Percentiles rank a stretch among this genome's conserved stretches.
Conservation (phyloP, 331 rosid species). For the Saraca asoca region DNA sequence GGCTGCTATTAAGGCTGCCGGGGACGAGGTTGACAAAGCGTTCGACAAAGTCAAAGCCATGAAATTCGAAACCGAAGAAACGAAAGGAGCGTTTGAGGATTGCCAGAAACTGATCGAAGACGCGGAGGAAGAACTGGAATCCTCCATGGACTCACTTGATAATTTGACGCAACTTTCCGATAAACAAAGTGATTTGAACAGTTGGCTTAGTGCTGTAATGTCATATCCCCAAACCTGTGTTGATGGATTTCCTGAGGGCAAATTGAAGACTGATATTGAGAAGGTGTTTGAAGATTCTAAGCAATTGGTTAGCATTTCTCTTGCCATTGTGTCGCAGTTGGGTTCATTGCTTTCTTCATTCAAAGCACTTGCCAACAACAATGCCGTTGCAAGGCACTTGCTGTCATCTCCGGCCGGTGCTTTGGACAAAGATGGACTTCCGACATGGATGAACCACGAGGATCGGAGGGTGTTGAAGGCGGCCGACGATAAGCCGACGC, state of each 20-base stretch:
- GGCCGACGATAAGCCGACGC: conserved; percentile 49
- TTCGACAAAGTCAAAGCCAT: conserved; percentile 29
- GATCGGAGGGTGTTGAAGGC: conserved; percentile 68
- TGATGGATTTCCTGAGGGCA: conserved; percentile 73
- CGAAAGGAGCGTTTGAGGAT: conserved; percentile 69
- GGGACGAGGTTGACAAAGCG: conserved; percentile 50
- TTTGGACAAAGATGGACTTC: conserved; percentile 45
- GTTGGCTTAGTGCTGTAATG: conserved; percentile 86
- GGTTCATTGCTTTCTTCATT: conserved; percentile 38
- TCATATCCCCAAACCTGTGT: conserved; percentile 70
- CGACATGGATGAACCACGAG: conserved; percentile 57
- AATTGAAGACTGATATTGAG: conserved; percentile 48
- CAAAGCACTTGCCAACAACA: no score
- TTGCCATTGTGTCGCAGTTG: conserved; percentile 59
- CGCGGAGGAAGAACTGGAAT: conserved; percentile 56
- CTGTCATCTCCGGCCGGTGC: not conserved
- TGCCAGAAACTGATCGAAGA: conserved; percentile 54
- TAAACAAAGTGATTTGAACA: conserved; percentile 49
- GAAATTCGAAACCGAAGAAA: conserved; percentile 42
- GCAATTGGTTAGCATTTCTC: conserved; percentile 73
- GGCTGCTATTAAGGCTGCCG: conserved; percentile 42
- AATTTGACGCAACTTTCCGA: conserved; percentile 29
- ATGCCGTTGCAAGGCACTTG: conserved; percentile 46
- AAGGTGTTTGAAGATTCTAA: conserved; percentile 36
- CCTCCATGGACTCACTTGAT: conserved; percentile 16